Conservation (phyloP, 306 rosid genomes). For the Echinosophora koreensis region DNA sequence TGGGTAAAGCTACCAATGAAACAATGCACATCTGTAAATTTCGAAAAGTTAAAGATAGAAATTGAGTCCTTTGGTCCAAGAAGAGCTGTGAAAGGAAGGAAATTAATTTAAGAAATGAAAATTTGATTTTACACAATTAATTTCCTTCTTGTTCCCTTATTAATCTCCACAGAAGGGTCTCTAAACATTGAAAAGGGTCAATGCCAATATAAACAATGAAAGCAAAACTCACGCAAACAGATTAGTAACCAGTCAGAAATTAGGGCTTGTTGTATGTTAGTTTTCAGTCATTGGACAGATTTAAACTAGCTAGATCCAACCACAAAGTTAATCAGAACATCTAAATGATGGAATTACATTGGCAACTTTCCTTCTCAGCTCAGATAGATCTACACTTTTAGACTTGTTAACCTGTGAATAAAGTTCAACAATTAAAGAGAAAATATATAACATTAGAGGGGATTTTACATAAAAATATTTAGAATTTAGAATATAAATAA, state of each 20-base stretch:
- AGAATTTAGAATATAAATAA: background rate
- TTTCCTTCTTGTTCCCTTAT: background rate
- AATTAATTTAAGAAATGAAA: constrained; percentile 9
- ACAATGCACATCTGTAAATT: background rate
- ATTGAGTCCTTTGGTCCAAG: background rate
- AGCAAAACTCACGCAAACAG: constrained; percentile 31
- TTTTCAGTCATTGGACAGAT: constrained; percentile 20
- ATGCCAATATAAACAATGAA: background rate
- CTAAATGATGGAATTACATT: constrained; percentile 43
- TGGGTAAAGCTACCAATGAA: background rate
- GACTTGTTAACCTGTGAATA: constrained; percentile 55
- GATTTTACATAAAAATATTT: background rate
- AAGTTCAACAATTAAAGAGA: constrained; percentile 14
- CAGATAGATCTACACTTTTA: constrained; percentile 43
- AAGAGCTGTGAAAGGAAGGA: constrained; percentile 15
- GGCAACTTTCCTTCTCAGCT: constrained; percentile 61
- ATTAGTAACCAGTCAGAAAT: constrained; percentile 27
- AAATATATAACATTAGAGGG: background rate
- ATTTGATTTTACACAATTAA: background rate
- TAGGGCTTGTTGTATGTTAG: background rate
- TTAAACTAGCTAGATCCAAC: constrained; percentile 26
- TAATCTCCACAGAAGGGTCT: background rate
- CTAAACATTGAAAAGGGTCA: background rate
- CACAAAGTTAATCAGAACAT: constrained; percentile 39
- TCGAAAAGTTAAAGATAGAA: background rate